Evolutionary conservation across 2,329 filamentous ascomycete species (phyloP), one percentile per base, ranked within the genome.

Genomic region (Cephalotrichum gorgonifer): DNA sequence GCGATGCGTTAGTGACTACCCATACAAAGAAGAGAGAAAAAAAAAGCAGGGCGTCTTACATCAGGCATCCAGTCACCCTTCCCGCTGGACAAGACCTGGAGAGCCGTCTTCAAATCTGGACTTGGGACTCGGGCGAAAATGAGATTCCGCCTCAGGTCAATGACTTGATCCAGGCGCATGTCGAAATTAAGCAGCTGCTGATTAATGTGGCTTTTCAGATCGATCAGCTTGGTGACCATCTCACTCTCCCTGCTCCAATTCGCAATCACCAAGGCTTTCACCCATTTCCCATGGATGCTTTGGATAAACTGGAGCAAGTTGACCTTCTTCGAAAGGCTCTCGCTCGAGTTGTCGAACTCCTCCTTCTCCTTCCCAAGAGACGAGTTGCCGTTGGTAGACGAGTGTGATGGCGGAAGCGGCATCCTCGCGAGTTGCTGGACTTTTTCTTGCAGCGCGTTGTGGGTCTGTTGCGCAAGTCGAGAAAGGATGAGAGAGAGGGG

Each of bases 221-320:
- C 90, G 55, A 97, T 94, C 52, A 97, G 75, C 64, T 85, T 88
- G 68, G 85, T 86, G 56, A 97, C 86, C 56, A 86, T 81, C 35
- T 81, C 75, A 30, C 85, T 81, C 62, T 86, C 84, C 59, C 86
- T 78, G 61, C 86, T 87, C 93, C 93, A 98, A 66, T 93, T 85
- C 2, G 86, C 82, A 43, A 98, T 83, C 22, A 98, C 88, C 20
- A 96, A 74, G 7, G 90, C 79, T 68, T 98, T 97, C 63, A 95
- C 88, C 73, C 94, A 97, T 68, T 88, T 88, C 27, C 84, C 81
- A 60, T 95, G 84, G 59, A 85, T 80, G 22, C 81, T 78, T 62
- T 91, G 84, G 8, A 86, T 81, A 67, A 93, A 95, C 41, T 86
- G 79, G 51, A 95, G 66, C 48, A 96, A 64, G 31, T 73, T 67